Conservation (phyloP, 176 grass and related monocot genomes). For the Cenchrus purpureus region DNA sequence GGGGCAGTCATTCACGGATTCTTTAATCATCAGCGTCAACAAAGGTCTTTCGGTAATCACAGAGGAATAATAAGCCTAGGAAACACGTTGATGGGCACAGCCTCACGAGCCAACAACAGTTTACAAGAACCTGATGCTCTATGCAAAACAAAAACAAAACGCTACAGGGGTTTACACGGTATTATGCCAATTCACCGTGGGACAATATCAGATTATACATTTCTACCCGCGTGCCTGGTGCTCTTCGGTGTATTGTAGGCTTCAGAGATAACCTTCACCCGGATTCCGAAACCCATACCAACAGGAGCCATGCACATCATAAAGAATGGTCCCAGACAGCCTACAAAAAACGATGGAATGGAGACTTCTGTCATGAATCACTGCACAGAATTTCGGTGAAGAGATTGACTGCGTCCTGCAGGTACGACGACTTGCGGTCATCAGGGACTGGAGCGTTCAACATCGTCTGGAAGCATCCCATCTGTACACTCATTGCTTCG, state of each 20-base stretch:
- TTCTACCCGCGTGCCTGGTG: background rate
- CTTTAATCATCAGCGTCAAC: background rate
- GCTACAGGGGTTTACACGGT: background rate
- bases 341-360: conserved; percentile 1
- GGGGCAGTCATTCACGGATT: background rate
- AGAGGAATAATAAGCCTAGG: no score
- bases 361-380: conserved; percentile 38
- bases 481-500: conserved; percentile 42
- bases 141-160: conserved; percentile 10
- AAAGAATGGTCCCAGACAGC: conserved; percentile 20
- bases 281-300: background rate
- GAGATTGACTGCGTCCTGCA: conserved; percentile 69
- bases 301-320: background rate
- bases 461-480: conserved; percentile 82
- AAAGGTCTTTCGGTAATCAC: background rate
- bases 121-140: background rate
- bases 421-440: conserved; percentile 48
- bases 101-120: background rate
- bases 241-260: conserved; percentile 1
- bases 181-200: background rate
- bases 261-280: background rate
- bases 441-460: conserved; percentile 62
- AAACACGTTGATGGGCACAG: background rate
- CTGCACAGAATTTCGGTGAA: conserved; percentile 70
- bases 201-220: conserved; percentile 1